Evolutionary conservation across 768 basidiomycete species (phyloP), one percentile per base, ranked within the genome.

Genomic region (Cubamyces sp.): DNA sequence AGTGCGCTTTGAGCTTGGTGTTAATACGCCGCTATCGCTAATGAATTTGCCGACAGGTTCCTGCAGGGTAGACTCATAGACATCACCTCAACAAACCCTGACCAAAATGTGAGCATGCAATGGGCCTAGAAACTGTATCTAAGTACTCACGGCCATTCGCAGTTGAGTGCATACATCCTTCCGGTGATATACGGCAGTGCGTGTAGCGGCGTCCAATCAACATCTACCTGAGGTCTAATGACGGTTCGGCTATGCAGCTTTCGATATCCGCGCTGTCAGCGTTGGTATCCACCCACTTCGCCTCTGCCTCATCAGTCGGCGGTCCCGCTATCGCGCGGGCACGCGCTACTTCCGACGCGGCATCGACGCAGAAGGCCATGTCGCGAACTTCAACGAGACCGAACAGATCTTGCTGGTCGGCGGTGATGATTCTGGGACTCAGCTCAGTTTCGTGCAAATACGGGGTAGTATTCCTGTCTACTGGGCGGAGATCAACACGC

Each of bases 311-410:
- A 90, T 98, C 67, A 95, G 95, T 66, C 89, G 97, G 28, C 91
- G 96, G 54, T 96, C 94, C 12, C 91, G 97, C 21, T 91, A 90
- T 77, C 87, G 96, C 60, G 94, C 97, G 28, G 97, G 97, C 5
- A 98, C 97, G 15, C 92, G 97, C 52, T 98, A 96, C 81, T 97
- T 98, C 78, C 85, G 94, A 19, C 88, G 97, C 49, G 97, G 97
- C 5, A 82, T 99, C 67, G 95, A 98, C 73, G 78, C 85, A 19
- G 80, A 90, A 9, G 97, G 96, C 2, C 85, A 98, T 72, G 92
- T 92, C 43, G 94, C 95, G 60, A 99, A 99, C 75, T 98, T 94
- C 77, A 97, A 98, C 73, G 97, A 99, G 75, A 96, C 97, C 6
- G 97, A 99, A 72, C 97, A 98, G 73, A 80, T 99, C 61, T 78